Evolutionary conservation across 495 filamentous ascomycete species (phyloP).

Genomic region (Lophium mytilinum): DNA sequence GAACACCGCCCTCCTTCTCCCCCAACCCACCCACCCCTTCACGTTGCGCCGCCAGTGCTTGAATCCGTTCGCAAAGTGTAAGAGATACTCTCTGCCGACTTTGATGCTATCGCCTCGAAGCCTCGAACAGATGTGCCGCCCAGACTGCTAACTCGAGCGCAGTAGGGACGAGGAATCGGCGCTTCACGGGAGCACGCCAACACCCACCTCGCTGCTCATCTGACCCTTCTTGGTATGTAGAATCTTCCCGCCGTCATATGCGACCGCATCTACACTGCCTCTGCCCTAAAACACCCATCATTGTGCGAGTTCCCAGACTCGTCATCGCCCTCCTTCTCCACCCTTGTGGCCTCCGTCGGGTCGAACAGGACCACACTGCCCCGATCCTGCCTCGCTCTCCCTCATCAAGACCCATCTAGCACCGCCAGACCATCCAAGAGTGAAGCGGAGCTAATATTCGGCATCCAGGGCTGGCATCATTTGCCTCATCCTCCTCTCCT

Average conservation of each 20-base stretch:
- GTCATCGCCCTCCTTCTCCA: conserved; percentile 12
- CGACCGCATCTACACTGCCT: conserved; percentile 7
- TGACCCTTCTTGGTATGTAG: conserved; percentile 16
- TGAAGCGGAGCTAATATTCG: neutral
- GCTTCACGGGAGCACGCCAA: conserved; percentile 20
- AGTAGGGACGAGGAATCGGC: conserved; percentile 9
- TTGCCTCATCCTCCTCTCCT: conserved; percentile 7
- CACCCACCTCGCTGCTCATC: conserved; percentile 10
- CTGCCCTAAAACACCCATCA: neutral
- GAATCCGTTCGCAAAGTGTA: neutral
- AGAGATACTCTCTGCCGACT: neutral
- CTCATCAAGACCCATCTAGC: conserved; percentile 4
- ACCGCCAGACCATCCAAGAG: neutral
- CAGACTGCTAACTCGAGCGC: conserved; percentile 8
- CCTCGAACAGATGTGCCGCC: neutral
- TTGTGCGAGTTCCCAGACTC: conserved; percentile 1
- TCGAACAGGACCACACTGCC: neutral
- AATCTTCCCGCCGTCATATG: conserved; percentile 11
- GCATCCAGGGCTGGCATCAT: conserved; percentile 1
- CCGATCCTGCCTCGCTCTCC: conserved; percentile 1
- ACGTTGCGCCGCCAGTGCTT: neutral
- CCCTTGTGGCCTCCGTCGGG: conserved; percentile 20
- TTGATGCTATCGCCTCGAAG: neutral
- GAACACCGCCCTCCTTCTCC: neutral
- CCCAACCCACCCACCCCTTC: conserved; percentile 3